Percentiles rank a stretch among this genome's conserved stretches.
phyloP scores from a whole-genome alignment of 768 basidiomycete species.

The Tylopilus subfusipes region DNA sequence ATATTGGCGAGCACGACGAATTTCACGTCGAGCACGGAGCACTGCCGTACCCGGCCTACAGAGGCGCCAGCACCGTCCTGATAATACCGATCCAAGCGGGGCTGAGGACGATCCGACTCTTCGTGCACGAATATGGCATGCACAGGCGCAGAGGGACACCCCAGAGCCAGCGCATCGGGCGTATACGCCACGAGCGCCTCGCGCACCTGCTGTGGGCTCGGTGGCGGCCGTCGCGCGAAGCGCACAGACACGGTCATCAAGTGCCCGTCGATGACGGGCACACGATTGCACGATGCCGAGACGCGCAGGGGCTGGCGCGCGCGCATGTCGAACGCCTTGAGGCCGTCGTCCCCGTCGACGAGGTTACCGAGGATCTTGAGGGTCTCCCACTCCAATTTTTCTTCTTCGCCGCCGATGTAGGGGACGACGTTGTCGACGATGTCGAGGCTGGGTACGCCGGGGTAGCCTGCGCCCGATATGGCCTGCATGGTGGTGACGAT shows the following conservation, averaged over 20 bases:
- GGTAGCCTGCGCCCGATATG: conserved; percentile 97
- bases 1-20: conserved; percentile 90
- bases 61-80: conserved; percentile 89
- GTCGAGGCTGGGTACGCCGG: conserved; percentile 85
- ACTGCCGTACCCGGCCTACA: conserved; percentile 89
- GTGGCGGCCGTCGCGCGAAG: conserved; percentile 76
- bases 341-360: conserved; percentile 48
- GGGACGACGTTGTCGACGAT: conserved; percentile 96
- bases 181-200: conserved; percentile 74
- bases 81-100: conserved; percentile 83
- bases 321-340: conserved; percentile 81
- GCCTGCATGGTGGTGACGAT: conserved; percentile 97
- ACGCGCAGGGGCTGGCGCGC: conserved; percentile 75
- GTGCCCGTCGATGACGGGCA: conserved; percentile 95
- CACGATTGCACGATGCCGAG: conserved; percentile 91
- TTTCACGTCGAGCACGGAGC: conserved; percentile 91
- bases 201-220: conserved; percentile 82
- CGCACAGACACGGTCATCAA: conserved; percentile 85
- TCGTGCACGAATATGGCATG: conserved; percentile 91
- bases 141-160: conserved; percentile 78
- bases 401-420: conserved; percentile 89
- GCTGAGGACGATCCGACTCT: conserved; percentile 90
- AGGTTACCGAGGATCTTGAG: conserved; percentile 94
- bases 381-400: conserved; percentile 99
- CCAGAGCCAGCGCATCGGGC: conserved; percentile 60